A percentile compares a stretch with the other conserved stretches of the same genome.
Conservation (phyloP, 768 basidiomycete genomes). For the Crassisporium funariophilum region DNA sequence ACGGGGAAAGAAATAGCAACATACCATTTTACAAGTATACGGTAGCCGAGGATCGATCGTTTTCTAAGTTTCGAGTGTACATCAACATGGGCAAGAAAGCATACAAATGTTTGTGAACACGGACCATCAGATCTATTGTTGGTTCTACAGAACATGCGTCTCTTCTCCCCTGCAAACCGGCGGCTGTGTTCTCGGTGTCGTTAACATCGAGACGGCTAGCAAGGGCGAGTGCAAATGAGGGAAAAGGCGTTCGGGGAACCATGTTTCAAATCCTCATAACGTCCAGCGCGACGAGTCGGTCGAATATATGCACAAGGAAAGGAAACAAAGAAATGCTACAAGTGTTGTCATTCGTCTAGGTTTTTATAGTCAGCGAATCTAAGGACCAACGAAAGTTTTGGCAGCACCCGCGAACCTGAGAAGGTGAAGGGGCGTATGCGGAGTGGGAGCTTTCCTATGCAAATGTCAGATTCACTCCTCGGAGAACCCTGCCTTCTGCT, state of each 20-base stretch:
- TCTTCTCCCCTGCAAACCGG: not conserved
- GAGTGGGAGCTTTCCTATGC: not conserved
- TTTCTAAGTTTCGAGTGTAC: conserved; percentile 8
- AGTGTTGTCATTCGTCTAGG: conserved; percentile 1
- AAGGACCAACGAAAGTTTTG: too few relatives aligned
- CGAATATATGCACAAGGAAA: not conserved
- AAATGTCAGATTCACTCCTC: too few relatives aligned
- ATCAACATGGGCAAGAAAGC: not conserved
- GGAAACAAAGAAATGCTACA: not conserved
- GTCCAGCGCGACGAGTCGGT: conserved; percentile 8
- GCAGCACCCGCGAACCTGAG: conserved; percentile 6
- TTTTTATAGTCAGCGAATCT: too few relatives aligned
- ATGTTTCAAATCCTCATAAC: conserved; percentile 6
- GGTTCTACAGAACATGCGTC: conserved; percentile 4
- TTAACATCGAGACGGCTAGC: conserved; percentile 5
- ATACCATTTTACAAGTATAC: conserved; percentile 9
- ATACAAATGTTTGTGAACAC: not conserved
- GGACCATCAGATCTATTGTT: conserved; percentile 16
- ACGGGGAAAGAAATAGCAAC: conserved; percentile 1
- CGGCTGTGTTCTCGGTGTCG: not conserved
- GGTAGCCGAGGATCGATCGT: conserved; percentile 16
- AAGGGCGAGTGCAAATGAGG: conserved; percentile 21
- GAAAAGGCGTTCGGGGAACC: conserved; percentile 19
- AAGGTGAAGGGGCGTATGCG: conserved; percentile 3
- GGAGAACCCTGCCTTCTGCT: too few relatives aligned